phyloP scores from a whole-genome alignment of 345 rosid genomes.

The Brassica nigra region DNA sequence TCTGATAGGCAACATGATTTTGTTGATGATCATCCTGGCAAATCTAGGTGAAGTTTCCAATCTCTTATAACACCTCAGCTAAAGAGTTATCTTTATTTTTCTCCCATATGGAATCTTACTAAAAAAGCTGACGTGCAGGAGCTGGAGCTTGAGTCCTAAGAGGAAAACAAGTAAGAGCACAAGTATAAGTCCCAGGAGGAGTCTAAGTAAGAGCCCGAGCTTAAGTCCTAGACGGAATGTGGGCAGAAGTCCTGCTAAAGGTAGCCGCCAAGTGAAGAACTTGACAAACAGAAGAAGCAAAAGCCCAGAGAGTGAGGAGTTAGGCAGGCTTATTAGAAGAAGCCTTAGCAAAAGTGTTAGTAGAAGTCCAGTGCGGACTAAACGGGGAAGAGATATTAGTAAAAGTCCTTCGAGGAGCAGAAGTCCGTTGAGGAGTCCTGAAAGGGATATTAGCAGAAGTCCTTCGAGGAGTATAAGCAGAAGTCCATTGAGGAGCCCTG shows the following conservation, averaged over 20 bases:
- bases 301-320: conserved; percentile 42
- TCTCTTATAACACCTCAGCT: conserved; percentile 46
- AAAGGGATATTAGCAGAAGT: conserved; percentile 52
- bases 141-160: conserved; percentile 86
- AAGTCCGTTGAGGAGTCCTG: conserved; percentile 53
- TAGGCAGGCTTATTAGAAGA: conserved; percentile 36
- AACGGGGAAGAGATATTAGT: conserved; percentile 38
- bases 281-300: conserved; percentile 43
- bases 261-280: conserved; percentile 43
- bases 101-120: conserved; percentile 51
- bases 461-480: conserved; percentile 38
- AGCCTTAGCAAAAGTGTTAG: conserved; percentile 45
- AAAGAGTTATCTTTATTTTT: conserved; percentile 48
- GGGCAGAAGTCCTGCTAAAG: conserved; percentile 42
- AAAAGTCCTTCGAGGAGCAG: conserved; percentile 54
- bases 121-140: conserved; percentile 73
- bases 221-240: conserved; percentile 56
- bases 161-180: conserved; percentile 76
- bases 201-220: conserved; percentile 69
- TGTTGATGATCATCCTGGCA: conserved; percentile 76
- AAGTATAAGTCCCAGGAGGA: conserved; percentile 78
- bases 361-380: conserved; percentile 51
- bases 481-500: conserved; percentile 53
- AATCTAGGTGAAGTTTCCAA: conserved; percentile 77
- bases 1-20: conserved; percentile 78